Percentiles rank a stretch among this genome's conserved stretches.
Conservation (phyloP, 805 yeast species). For the Nakazawaea pomicola region DNA sequence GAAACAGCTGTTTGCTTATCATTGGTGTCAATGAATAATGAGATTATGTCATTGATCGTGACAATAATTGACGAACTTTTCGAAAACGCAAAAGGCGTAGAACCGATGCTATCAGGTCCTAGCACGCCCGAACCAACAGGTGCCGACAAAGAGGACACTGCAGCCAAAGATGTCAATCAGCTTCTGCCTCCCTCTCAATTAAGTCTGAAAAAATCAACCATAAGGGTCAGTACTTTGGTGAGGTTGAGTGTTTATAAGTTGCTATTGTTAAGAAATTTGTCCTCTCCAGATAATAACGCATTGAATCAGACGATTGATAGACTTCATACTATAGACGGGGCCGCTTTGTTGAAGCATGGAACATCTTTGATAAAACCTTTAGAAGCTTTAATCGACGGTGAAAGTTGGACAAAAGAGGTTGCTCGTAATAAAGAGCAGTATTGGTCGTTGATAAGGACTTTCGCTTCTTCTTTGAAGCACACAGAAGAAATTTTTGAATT, state of each 20-base stretch:
- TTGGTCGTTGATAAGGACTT: conserved; percentile 43
- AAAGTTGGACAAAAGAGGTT: conserved; percentile 36
- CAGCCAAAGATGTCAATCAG: background rate
- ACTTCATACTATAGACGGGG: conserved; percentile 30
- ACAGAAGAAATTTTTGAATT: conserved; percentile 42
- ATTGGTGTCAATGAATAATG: conserved; percentile 22
- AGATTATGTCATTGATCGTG: conserved; percentile 15
- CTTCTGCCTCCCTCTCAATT: background rate
- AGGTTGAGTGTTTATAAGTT: conserved; percentile 51
- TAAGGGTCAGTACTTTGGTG: conserved; percentile 24
- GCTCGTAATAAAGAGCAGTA: conserved; percentile 34
- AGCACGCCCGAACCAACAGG: conserved; percentile 9
- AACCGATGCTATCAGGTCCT: background rate
- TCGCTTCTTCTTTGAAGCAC: conserved; percentile 39
- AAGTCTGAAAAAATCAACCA: conserved; percentile 13
- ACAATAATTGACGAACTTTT: conserved; percentile 21
- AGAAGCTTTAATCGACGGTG: conserved; percentile 40
- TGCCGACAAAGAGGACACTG: background rate
- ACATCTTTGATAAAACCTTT: conserved; percentile 40
- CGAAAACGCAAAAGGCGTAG: conserved; percentile 8
- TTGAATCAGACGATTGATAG: conserved; percentile 22
- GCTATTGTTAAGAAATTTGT: conserved; percentile 36
- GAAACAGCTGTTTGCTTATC: conserved; percentile 28
- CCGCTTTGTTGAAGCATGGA: conserved; percentile 40
- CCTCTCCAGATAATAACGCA: conserved; percentile 17